Percentiles rank a stretch among this genome's conserved stretches.
These are phyloP conservation scores for Bipolaris gigantea DNA, from an alignment of 2,329 filamentous ascomycete species.

Conservation along the genomic window DNA sequence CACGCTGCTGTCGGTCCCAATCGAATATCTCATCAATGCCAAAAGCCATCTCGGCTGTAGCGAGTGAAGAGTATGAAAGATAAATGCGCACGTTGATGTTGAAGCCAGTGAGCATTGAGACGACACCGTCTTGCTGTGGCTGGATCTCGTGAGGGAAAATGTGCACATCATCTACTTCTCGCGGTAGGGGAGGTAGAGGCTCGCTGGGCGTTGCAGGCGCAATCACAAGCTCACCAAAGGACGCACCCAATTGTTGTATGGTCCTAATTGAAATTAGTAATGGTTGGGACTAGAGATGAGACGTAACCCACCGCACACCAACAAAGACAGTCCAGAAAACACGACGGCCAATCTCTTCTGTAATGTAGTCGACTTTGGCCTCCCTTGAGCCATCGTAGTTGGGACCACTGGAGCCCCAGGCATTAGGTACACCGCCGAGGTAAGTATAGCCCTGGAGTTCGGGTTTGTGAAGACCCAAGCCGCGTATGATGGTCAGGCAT, in stretches of 20 bases:
- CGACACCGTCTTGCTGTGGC: slow-evolving; percentile 65
- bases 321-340: slow-evolving; percentile 84
- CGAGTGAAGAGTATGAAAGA: slow-evolving; percentile 75
- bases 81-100: slow-evolving; percentile 79
- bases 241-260: slow-evolving; percentile 74
- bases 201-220: slow-evolving; percentile 74
- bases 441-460: slow-evolving; percentile 49
- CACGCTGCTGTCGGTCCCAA: slow-evolving; percentile 74
- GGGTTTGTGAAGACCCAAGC: slow-evolving; percentile 65
- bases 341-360: slow-evolving; percentile 58
- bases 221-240: slow-evolving; percentile 71
- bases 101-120: slow-evolving; percentile 77
- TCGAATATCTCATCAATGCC: slow-evolving; percentile 74
- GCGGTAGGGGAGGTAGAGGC: slow-evolving; percentile 76
- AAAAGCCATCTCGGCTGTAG: slow-evolving; percentile 80
- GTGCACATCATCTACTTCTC: slow-evolving; percentile 82
- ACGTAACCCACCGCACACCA: slow-evolving; percentile 61
- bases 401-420: slow-evolving; percentile 42
- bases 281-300: neutral
- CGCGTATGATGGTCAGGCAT: slow-evolving; percentile 67
- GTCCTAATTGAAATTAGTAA: slow-evolving; percentile 55
- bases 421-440: slow-evolving; percentile 39
- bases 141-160: slow-evolving; percentile 72
- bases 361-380: slow-evolving; percentile 49
- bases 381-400: slow-evolving; percentile 44